These are phyloP conservation scores for Aspergillus hortae DNA, from an alignment of 2,329 filamentous ascomycete species.

Conservation along the genomic window DNA sequence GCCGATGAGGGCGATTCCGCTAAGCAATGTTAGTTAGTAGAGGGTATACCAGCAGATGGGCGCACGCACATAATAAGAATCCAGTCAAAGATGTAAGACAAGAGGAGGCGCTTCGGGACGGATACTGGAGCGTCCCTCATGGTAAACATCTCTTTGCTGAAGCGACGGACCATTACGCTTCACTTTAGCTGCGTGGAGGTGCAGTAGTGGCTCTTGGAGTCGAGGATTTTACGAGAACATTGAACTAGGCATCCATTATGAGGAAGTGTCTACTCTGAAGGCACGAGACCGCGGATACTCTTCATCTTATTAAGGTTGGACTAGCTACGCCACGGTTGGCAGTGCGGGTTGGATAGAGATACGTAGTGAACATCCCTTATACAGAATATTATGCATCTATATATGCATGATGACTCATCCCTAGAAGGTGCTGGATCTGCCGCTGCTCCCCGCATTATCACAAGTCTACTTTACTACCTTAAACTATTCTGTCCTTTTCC, in stretches of 20 bases:
- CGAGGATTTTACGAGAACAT: not conserved
- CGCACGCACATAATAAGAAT: conserved; percentile 54
- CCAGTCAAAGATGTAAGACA: conserved; percentile 74
- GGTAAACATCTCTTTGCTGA: not conserved
- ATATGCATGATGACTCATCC: too few species aligned
- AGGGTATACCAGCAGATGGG: not conserved
- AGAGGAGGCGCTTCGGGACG: conserved; percentile 51
- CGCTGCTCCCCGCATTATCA: not conserved
- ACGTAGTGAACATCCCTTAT: too few species aligned
- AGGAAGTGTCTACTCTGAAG: not conserved
- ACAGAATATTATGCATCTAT: too few species aligned
- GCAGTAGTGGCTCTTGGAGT: too few species aligned
- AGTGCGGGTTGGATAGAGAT: too few species aligned
- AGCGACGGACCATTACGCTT: conserved; percentile 1
- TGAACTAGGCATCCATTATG: not conserved
- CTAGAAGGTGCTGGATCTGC: not conserved
- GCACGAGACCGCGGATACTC: too few species aligned
- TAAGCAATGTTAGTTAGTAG: conserved; percentile 22
- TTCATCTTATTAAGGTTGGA: too few species aligned
- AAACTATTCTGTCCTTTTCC: not conserved
- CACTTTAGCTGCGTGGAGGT: too few species aligned
- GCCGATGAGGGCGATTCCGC: conserved; percentile 57
- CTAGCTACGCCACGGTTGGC: too few species aligned
- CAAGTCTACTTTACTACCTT: not conserved
- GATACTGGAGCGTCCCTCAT: conserved; percentile 8